Evolutionary conservation across 257 asterid species (phyloP).

Genomic region (Penstemon davidsonii): DNA sequence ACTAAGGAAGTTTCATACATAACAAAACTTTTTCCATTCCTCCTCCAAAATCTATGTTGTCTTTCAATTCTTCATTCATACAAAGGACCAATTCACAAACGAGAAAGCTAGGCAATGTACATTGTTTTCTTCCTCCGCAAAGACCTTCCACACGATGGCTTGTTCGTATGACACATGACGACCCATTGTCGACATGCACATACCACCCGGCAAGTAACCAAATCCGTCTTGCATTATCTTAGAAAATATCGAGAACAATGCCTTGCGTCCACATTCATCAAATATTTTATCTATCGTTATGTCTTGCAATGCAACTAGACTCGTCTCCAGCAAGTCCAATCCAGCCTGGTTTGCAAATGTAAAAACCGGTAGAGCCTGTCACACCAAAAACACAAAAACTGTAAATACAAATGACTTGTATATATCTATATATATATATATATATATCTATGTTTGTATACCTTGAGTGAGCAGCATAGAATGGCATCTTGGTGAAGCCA

Average conservation of each 20-base stretch:
- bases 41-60: conserved; percentile 14
- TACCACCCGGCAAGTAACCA: conserved; percentile 77
- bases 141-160: conserved; percentile 92
- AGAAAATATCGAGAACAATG: conserved; percentile 67
- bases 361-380: conserved; percentile 81
- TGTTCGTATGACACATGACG: conserved; percentile 90
- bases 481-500: conserved; percentile 98
- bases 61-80: conserved; percentile 31
- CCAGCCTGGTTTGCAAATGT: conserved; percentile 95
- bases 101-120: conserved; percentile 91
- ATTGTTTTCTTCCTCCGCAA: conserved; percentile 60
- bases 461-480: conserved; percentile 95
- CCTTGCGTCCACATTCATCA: conserved; percentile 76
- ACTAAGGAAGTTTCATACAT: conserved; percentile 23
- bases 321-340: conserved; percentile 93
- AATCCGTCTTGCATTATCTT: conserved; percentile 98
- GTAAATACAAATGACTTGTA: too few species aligned
- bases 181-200: conserved; percentile 96
- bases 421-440: too few species aligned
- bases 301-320: conserved; percentile 87
- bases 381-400: background rate
- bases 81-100: conserved; percentile 92
- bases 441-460: conserved; percentile 21
- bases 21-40: conserved; percentile 40
- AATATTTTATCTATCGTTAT: conserved; percentile 81